Conservation (phyloP, 768 basidiomycete species). For the Collybia nuda region DNA sequence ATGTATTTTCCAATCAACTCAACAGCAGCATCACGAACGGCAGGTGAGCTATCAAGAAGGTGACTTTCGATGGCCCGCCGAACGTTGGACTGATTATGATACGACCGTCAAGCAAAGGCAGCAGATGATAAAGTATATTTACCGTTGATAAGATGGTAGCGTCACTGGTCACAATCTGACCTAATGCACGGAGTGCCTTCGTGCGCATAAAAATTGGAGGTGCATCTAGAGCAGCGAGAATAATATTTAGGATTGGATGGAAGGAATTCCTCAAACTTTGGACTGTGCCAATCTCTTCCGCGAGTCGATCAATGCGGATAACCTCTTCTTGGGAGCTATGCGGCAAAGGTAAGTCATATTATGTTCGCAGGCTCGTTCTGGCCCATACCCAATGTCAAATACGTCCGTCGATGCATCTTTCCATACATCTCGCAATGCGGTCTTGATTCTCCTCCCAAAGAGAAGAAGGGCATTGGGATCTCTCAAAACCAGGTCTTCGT, state of each 20-base stretch:
- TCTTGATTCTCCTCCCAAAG: constrained; percentile 60
- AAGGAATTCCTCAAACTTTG: constrained; percentile 81
- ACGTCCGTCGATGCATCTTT: constrained; percentile 66
- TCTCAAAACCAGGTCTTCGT: constrained; percentile 45
- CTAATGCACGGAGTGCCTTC: constrained; percentile 88
- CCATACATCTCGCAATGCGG: constrained; percentile 73
- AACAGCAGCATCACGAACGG: constrained; percentile 95
- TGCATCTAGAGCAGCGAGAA: constrained; percentile 79
- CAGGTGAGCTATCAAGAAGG: constrained; percentile 87
- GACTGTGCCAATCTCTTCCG: constrained; percentile 75
- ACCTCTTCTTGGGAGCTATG: constrained; percentile 71
- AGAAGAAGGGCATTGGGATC: constrained; percentile 37
- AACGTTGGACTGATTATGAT: constrained; percentile 59
- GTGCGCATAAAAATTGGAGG: constrained; percentile 90
- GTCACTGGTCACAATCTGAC: constrained; percentile 88
- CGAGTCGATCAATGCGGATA: constrained; percentile 61
- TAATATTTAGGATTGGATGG: constrained; percentile 77
- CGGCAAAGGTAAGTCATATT: not conserved
- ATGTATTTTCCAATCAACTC: constrained; percentile 98
- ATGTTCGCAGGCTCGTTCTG: not conserved
- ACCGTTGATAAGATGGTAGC: constrained; percentile 78
- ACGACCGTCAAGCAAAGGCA: constrained; percentile 2
- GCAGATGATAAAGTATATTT: constrained; percentile 21
- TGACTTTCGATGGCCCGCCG: constrained; percentile 87
- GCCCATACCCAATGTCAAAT: constrained; percentile 75